Evolutionary conservation across 2,329 filamentous ascomycete species (phyloP), one percentile per base, ranked within the genome.

Genomic region (Chaetoscypha palmicola): DNA sequence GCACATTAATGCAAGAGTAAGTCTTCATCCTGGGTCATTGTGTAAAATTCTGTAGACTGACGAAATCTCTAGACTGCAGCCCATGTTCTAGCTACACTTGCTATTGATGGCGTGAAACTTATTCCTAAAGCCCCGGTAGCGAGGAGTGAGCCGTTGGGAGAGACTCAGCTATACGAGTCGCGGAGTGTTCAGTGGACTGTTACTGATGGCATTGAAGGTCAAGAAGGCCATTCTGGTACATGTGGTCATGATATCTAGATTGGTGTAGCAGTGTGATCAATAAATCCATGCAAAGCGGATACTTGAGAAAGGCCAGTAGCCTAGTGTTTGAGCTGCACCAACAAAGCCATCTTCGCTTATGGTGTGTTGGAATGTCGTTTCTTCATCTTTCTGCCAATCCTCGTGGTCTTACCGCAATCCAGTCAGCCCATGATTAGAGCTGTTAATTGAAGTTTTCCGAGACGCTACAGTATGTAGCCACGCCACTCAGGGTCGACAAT

Each of bases 1-100:
- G 24, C 46, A 41, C 8, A 33, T 50, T 14, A 48, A 50, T 38
- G 48, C 41, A 11, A 49, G 46, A 39, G 43, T 49, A 37, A 14
- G 21, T 30, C 2, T 14, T 16, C 21, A 12, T 12, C 30, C 21
- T 26, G 14, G 20, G 22, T 10, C 30, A 12, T 20, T 21, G 11
- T 3, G 7, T 9, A n/a, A n/a, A n/a, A n/a, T n/a, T n/a, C n/a
- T n/a, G 4, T 22, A 20, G 17, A n/a, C 12, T 5, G 8, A 21
- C 10, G 12, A 5, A 37, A 9, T 12, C 12, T 4, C 12, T n/a
- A 49, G 43, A 44, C 47, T 19, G 43, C 47, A 3, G 47, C 47
- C 12, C 47, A 49, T 24, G 47, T 49, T 17, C 17, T 49, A 9
- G 37, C 43, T 4, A 43, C 41, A 2, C 41, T 49, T 3, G 47